Percentiles rank a stretch among this genome's conserved stretches.
phyloP scores from a whole-genome alignment of 176 grass and related monocot species.

The Dactylis glomerata region DNA sequence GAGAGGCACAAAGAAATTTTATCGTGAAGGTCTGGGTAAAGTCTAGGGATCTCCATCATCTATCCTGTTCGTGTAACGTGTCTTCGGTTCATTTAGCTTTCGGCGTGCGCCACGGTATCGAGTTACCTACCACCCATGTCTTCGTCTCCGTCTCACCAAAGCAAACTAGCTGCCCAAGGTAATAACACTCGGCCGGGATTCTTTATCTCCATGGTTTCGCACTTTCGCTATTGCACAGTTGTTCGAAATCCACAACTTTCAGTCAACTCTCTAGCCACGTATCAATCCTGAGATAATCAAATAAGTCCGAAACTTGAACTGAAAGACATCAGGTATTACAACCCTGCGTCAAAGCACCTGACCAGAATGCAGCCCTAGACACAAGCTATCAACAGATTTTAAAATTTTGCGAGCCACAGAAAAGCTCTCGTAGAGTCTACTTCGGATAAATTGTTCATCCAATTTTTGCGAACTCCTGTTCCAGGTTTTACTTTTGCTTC shows the following conservation, averaged over 20 bases:
- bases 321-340: neutral
- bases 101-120: constrained; percentile 20
- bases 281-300: neutral
- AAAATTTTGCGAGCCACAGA: too few species aligned
- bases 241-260: neutral
- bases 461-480: neutral
- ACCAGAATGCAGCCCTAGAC: neutral
- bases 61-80: neutral
- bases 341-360: neutral
- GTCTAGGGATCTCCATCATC: constrained; percentile 15
- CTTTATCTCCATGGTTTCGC: neutral
- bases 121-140: neutral
- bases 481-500: neutral
- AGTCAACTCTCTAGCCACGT: neutral
- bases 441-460: neutral
- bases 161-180: neutral
- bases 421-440: too few species aligned
- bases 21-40: constrained; percentile 10
- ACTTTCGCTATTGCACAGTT: neutral
- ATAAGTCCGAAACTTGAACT: neutral
- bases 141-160: constrained; percentile 5
- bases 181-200: neutral
- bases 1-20: neutral
- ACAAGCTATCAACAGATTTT: neutral
- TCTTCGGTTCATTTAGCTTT: neutral